Percentiles rank a stretch among this genome's conserved stretches.
These are phyloP conservation scores for Cyberlindnera mrakii DNA, from an alignment of 805 yeast species.

Conservation along the genomic window DNA sequence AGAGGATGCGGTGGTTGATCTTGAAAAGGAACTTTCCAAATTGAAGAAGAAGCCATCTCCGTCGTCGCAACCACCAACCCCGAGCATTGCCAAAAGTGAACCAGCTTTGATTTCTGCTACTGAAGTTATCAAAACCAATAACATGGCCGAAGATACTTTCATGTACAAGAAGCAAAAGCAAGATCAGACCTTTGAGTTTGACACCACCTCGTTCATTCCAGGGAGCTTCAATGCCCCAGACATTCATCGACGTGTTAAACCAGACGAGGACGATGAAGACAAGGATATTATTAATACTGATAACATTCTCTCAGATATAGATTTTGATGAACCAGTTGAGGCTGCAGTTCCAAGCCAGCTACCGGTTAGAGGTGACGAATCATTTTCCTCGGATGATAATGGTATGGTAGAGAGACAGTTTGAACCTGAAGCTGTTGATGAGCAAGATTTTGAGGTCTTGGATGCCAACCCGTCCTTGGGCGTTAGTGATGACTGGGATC, in stretches of 20 bases:
- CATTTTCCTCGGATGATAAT: slow-evolving; percentile 16
- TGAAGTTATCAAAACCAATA: slow-evolving; percentile 9
- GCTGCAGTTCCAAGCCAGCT: slow-evolving; percentile 8
- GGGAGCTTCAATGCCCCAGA: slow-evolving; percentile 22
- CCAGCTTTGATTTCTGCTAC: slow-evolving; percentile 3
- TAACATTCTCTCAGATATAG: slow-evolving; percentile 11
- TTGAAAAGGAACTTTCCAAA: slow-evolving; percentile 29
- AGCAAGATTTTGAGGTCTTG: slow-evolving; percentile 38
- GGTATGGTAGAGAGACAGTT: slow-evolving; percentile 55
- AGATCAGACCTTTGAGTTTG: slow-evolving; percentile 16
- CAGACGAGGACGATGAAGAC: slow-evolving; percentile 2
- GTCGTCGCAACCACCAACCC: slow-evolving; percentile 4
- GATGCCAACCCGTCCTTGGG: slow-evolving; percentile 42
- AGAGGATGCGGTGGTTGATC: slow-evolving; percentile 51
- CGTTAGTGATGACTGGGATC: slow-evolving; percentile 55
- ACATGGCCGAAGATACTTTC: slow-evolving; percentile 24
- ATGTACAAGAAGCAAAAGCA: slow-evolving; percentile 27
- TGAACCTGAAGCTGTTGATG: slow-evolving; percentile 55
- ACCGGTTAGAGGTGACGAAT: slow-evolving; percentile 12
- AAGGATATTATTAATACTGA: slow-evolving; percentile 4
- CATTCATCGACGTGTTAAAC: slow-evolving; percentile 3
- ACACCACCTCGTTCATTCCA: slow-evolving; percentile 20
- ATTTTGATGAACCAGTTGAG: slow-evolving; percentile 7
- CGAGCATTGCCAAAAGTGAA: background rate
- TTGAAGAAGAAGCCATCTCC: slow-evolving; percentile 13